Evolutionary conservation across 306 rosid genomes (phyloP).

Genomic region (Quercus variabilis): DNA sequence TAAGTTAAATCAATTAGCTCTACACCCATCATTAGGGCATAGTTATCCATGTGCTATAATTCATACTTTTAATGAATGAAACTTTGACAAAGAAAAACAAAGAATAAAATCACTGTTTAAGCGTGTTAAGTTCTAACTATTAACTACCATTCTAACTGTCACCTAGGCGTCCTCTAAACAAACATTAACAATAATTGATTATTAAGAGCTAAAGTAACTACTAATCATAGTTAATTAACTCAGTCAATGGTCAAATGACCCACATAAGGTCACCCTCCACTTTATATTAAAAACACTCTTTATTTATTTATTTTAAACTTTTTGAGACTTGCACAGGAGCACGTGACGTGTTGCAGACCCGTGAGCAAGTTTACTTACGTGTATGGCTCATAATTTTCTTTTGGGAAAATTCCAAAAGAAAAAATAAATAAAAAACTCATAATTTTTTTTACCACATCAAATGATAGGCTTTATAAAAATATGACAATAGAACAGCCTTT

Average conservation of each 20-base stretch:
- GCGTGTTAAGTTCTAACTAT: neutral
- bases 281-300: too few relatives aligned
- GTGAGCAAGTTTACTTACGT: conserved; percentile 25
- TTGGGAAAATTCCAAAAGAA: too few relatives aligned
- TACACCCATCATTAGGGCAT: neutral
- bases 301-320: neutral
- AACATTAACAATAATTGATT: neutral
- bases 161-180: neutral
- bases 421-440: too few relatives aligned
- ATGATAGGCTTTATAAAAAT: too few relatives aligned
- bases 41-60: conserved; percentile 5
- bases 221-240: neutral
- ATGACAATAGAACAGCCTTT: too few relatives aligned
- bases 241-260: conserved; percentile 17
- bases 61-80: neutral
- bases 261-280: too few relatives aligned
- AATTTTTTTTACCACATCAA: too few relatives aligned
- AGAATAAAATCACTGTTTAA: neutral
- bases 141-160: conserved; percentile 11
- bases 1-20: neutral
- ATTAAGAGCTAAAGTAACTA: neutral
- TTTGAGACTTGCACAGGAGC: conserved; percentile 27
- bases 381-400: too few relatives aligned
- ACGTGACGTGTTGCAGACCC: conserved; percentile 48
- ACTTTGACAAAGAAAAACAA: neutral